Evolutionary conservation across 192 early-diverging fungal genomes (phyloP).

Genomic region (Backusella tuberculispora): DNA sequence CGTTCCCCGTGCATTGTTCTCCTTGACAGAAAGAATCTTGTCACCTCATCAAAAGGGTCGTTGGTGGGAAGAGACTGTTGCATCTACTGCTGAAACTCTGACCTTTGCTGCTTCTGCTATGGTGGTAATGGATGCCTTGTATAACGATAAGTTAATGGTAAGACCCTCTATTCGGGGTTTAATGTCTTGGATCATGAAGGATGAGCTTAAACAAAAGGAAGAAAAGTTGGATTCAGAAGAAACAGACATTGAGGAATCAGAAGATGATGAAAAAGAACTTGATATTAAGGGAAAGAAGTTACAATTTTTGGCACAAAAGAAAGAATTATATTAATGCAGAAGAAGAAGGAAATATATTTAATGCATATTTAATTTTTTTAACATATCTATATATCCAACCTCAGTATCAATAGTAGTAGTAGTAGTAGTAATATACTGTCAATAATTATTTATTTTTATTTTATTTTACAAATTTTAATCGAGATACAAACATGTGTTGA

Average conservation of each 20-base stretch:
- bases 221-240: background rate
- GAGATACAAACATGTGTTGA: no score
- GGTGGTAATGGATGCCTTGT: slow-evolving; percentile 53
- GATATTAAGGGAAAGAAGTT: slow-evolving; percentile 7
- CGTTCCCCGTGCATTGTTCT: slow-evolving; percentile 51
- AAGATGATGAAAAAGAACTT: background rate
- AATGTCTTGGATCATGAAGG: slow-evolving; percentile 53
- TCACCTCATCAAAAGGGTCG: slow-evolving; percentile 41
- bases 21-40: slow-evolving; percentile 50
- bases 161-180: slow-evolving; percentile 54
- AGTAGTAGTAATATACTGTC: no score
- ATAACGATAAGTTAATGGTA: slow-evolving; percentile 50
- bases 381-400: no score
- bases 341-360: no score
- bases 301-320: slow-evolving; percentile 10
- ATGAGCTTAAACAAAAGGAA: slow-evolving; percentile 23
- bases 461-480: no score
- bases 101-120: slow-evolving; percentile 58
- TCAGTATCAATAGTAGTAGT: no score
- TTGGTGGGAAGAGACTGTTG: slow-evolving; percentile 29
- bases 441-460: no score
- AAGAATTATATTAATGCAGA: background rate
- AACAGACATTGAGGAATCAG: background rate
- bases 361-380: no score
- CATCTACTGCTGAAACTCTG: slow-evolving; percentile 44